Evolutionary conservation across 306 rosid species (phyloP).

Genomic region (Pterocarpus santalinus): DNA sequence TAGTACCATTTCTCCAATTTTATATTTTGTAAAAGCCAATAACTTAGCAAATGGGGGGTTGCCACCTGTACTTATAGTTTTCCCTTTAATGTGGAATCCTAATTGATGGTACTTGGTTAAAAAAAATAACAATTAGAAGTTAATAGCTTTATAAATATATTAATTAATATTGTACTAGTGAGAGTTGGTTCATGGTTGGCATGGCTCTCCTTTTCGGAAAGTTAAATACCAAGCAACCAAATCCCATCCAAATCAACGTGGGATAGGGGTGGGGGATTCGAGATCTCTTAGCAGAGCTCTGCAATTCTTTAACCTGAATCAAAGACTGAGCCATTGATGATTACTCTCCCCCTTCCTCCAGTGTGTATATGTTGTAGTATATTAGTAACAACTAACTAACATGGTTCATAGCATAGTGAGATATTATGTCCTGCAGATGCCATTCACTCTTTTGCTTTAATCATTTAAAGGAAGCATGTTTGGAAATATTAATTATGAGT

Average conservation of each 20-base stretch:
- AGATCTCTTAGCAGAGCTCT: not conserved
- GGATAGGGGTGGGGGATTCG: conserved; percentile 1
- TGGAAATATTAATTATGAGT: not conserved
- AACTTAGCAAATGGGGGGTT: not conserved
- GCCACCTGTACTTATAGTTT: not conserved
- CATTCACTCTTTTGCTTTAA: not conserved
- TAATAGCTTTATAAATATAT: not conserved
- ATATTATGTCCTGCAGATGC: not conserved
- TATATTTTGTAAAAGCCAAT: not conserved
- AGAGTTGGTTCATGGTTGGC: conserved; percentile 14
- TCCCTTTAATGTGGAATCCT: not conserved
- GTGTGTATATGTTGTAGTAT: not conserved
- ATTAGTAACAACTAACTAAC: not conserved
- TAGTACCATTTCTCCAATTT: not conserved
- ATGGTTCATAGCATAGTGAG: not conserved
- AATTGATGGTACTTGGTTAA: not conserved
- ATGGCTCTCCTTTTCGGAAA: conserved; percentile 1
- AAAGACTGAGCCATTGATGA: not conserved
- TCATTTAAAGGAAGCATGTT: conserved; percentile 4
- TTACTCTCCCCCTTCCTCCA: not conserved
- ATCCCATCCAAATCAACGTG: not conserved
- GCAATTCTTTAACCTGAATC: not conserved
- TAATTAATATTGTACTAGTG: not conserved
- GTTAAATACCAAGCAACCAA: not conserved
- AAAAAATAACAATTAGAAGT: not conserved